Conservation (phyloP, 495 filamentous ascomycete genomes). For the Podospora bellae-mahoneyi region DNA sequence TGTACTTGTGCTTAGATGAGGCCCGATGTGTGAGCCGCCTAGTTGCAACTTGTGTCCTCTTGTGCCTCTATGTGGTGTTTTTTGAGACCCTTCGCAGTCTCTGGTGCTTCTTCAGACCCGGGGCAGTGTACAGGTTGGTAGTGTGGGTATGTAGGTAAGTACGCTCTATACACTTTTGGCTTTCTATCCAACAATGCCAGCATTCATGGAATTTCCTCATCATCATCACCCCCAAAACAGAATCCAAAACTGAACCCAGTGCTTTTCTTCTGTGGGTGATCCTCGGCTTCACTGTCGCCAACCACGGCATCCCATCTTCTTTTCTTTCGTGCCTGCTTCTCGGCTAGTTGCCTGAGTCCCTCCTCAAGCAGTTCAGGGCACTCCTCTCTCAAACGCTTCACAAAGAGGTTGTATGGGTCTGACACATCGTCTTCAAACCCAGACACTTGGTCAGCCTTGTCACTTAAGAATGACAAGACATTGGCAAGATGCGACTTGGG, state of each 20-base stretch:
- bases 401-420: conserved; percentile 73
- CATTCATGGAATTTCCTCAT: conserved; percentile 40
- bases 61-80: neutral
- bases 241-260: conserved; percentile 79
- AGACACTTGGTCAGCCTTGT: conserved; percentile 79
- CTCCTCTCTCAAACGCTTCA: conserved; percentile 59
- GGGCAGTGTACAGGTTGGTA: too few relatives aligned
- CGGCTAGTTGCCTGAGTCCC: conserved; percentile 61
- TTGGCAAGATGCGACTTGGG: conserved; percentile 69
- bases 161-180: neutral
- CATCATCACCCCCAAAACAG: conserved; percentile 61
- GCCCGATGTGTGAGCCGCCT: neutral
- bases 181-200: neutral
- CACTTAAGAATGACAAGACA: conserved; percentile 76
- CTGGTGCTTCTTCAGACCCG: too few relatives aligned
- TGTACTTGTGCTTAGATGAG: neutral
- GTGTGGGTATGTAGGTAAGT: neutral
- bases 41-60: neutral
- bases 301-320: conserved; percentile 83
- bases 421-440: conserved; percentile 73
- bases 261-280: conserved; percentile 33
- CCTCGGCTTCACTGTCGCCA: conserved; percentile 43
- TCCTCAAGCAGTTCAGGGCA: conserved; percentile 65
- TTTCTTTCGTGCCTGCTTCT: conserved; percentile 61
- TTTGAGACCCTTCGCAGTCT: too few relatives aligned